Base-by-base conservation (phyloP, 176 grass and related monocot species). In the Alloteropsis semialata region DNA sequence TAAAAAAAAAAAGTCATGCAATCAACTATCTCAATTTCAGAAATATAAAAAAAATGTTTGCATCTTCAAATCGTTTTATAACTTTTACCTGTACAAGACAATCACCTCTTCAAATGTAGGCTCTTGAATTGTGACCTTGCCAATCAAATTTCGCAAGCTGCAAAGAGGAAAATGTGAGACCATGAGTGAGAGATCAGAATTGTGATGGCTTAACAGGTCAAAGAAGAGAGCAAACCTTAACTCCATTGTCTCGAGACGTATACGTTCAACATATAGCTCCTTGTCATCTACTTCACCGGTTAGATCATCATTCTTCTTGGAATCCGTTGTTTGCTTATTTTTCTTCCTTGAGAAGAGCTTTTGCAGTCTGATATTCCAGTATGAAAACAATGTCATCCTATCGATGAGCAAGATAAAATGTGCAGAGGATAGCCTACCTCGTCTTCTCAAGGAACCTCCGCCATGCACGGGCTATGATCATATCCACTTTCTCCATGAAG, bases 91-190 rank as follows among this genome's bases (percentile, higher is more conserved):
- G 70, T 99, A 99, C 46, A 99, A 82, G 54, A 99, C 96, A 83
- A 99, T 99, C 87, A 99, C 92, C 83, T 94, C 89, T 88, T 99
- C 93, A 88, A 99, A 99, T 75, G 93, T 99, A 84, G 96, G 93
- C 69, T 99, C 96, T 75, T 99, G 96, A 88, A 99, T 96, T 73
- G 89, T 87, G 69, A 86, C 84, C 85, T 92, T 93, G 65, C 96
- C 89, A 48, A 96, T 32, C 78, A 99, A 77, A 72, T 99, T 96
- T 44, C 44, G 72, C 63, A 95, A 76, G 72, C 96, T 99, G 79
- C 78, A 83, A 67, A 69, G 48, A 71, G 38, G 10, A 65, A 48
- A 58, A 19, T 78, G 33, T 79, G 54, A 75, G 44, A 15, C n/a
- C 4, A 76, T 27, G 34, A 32, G 17, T 71, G 10, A 81, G 30